Base-by-base conservation (phyloP, 352 stramenopile genomes). In the Pseudoperonospora humuli region DNA sequence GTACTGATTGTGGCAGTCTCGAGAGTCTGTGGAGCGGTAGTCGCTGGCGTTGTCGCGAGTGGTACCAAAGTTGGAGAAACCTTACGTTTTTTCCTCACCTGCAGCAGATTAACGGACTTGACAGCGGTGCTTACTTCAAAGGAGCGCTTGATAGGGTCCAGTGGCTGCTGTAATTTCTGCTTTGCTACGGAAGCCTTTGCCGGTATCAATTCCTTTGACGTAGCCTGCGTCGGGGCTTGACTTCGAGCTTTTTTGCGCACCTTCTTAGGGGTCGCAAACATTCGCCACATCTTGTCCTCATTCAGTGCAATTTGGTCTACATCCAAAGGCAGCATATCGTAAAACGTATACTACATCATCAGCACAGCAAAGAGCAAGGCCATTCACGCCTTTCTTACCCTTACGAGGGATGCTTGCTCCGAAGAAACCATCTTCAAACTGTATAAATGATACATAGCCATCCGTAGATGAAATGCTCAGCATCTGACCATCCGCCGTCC, bases 391-490 rank as follows among this genome's bases (percentile, higher is more conserved):
- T n/a, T n/a, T n/a, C n/a, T n/a, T n/a, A 67, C 58, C 58, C 55
- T 55, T 58, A 10, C 20, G 39, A 13, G 65, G 14, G 5, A 82
- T 32, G 3, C 54, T 43, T 1, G 38, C 39, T 5, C 82, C 82
- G 19, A 93, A 85, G 66, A 98, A 96, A 10, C 73, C 86, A 23
- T 82, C 59, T 24, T 70, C 69, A 63, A 98, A 98, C 26, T 68
- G 79, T 23, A 98, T 70, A 45, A 98, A 92, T 4, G 86, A 97
- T 24, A 97, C 68, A 52, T 98, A 98, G 28, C 95, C 95, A 65
- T 98, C 95, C 19, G 86, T 92, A 20, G 92, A 97, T n/a, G 82
- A 95, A 11, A 98, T 80, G 45, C 93, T 82, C 15, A 98, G 66
- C n/a, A 78, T 75, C 28, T 78, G 80, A 9, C 92, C 93, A 62